Base-by-base conservation (phyloP, 2,329 filamentous ascomycete genomes). In the Alternaria angustiovoidea region DNA sequence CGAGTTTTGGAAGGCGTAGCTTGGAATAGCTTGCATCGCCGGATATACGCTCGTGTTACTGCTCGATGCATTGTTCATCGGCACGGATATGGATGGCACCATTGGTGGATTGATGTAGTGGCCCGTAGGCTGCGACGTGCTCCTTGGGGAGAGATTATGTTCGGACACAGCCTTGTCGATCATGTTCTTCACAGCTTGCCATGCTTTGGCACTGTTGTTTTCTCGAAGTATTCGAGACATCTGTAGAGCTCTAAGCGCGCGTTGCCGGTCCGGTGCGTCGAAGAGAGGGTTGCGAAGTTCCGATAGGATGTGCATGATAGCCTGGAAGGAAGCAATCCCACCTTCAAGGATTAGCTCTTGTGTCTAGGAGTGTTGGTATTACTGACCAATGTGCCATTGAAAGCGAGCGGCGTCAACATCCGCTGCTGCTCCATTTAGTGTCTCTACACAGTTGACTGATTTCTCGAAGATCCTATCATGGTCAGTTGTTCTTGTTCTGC, bases 221-320 rank as follows among this genome's bases (percentile, higher is more conserved):
- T 76, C 75, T 53, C 73, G 74, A 5, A 76, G 64, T 18, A 71
- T 62, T 36, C 71, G 69, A 11, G 71, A 75, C 59, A 73, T 71
- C 41, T 75, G 70, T 4, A 79, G 63, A 1, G 76, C 75, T 51
- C 71, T 69, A 2, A 78, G 58, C 7, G 77, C 77, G 20, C 75
- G 74, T 51, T 76, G 66, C 26, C 75, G 72, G 48, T 78, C 75
- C 7, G 75, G 74, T 12, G 66, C 69, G 28, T 76, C 66, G 57
- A 79, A 79, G 16, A 75, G 62, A 3, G 76, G 73, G 51, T 77
- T 77, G 14, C 76, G 73, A n/a, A 79, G 65, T 54, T 79, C 77
- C 4, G 76, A 78, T 0, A 79, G 67, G 8, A 78, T 72, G 47
- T 79, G 76, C 74, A 78, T 78, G 43, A 79, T 78, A 3, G 74